Base-by-base conservation (phyloP, 768 basidiomycete genomes). In the Podaxis sp. region DNA sequence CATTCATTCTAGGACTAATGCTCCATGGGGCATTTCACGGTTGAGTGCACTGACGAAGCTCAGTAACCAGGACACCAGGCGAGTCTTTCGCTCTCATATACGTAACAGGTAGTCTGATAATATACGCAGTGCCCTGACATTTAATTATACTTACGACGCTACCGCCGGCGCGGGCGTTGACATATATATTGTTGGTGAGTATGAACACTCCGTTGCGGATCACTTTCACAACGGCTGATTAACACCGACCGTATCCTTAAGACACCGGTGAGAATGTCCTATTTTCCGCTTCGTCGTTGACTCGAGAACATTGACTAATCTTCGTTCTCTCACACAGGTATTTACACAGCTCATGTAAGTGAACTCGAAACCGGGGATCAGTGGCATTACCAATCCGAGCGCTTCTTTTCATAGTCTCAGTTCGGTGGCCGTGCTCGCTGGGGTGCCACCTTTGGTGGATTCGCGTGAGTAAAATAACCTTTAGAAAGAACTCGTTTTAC, bases 361-460 rank as follows among this genome's bases (percentile, higher is more conserved):
- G 25, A 28, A 28, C 11, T 14, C 37, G n/a, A 9, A 25, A 16
- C 14, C 18, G 18, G 7, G 16, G 27, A 5, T 32, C 27, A 23
- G 1, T 42, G 21, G 28, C 27, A 7, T 36, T 25, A 16, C 38
- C 25, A 28, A 28, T 58, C 37, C 13, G 13, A 37, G 6, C 25
- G 21, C 16, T 27, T 21, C 32, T 57, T 58, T 13, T 35, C 25
- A 27, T 32, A 62, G 62, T 48, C 60, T 37, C 67, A 77, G 56
- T 79, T 78, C 55, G 73, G 67, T 27, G 77, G 76, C 14, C 74
- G 77, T 50, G 77, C 77, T 21, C 59, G 59, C 9, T 77, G 74
- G 73, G 77, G 76, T 14, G 67, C 65, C 4, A 74, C 70, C 27
- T 74, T 75, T 50, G 74, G 71, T 10, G 48, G 48, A 50, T 58